Conservation (phyloP, 306 rosid genomes). For the Sphenostylis stenocarpa region DNA sequence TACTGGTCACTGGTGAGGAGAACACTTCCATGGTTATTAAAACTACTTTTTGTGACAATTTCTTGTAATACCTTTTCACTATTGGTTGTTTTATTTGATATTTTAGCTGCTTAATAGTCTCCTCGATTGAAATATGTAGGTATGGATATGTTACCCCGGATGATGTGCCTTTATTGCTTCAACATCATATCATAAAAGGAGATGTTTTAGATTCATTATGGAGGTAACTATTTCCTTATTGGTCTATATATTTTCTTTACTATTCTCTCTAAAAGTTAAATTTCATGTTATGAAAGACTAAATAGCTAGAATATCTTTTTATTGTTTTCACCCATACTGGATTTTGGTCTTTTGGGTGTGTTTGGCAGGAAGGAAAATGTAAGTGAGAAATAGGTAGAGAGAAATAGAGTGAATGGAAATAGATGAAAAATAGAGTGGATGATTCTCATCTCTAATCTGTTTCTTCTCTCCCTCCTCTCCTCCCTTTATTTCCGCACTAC, state of each 20-base stretch:
- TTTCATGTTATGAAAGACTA: background rate
- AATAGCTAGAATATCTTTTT: background rate
- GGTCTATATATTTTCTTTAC: background rate
- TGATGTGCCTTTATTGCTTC: slow-evolving; percentile 75
- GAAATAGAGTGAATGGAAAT: no score
- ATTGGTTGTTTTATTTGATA: slow-evolving; percentile 18
- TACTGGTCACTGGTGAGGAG: slow-evolving; percentile 86
- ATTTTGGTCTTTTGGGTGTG: background rate
- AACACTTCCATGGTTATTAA: background rate
- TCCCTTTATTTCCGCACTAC: background rate
- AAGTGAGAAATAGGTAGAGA: no score
- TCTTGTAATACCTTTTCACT: background rate
- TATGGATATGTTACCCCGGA: slow-evolving; percentile 93
- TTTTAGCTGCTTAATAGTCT: background rate
- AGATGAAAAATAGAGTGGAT: background rate
- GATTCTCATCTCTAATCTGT: background rate
- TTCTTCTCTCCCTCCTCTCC: background rate
- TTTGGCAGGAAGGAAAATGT: background rate
- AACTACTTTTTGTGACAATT: background rate
- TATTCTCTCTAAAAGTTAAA: slow-evolving; percentile 7
- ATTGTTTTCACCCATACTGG: background rate
- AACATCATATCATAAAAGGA: slow-evolving; percentile 74
- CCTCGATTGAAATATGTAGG: slow-evolving; percentile 46
- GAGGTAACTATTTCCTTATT: slow-evolving; percentile 57
- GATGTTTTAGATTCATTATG: slow-evolving; percentile 69